A percentile compares a stretch with the other conserved stretches of the same genome.
Conservation (phyloP, 1,139 yeast genomes). For the Yarrowia galli region DNA sequence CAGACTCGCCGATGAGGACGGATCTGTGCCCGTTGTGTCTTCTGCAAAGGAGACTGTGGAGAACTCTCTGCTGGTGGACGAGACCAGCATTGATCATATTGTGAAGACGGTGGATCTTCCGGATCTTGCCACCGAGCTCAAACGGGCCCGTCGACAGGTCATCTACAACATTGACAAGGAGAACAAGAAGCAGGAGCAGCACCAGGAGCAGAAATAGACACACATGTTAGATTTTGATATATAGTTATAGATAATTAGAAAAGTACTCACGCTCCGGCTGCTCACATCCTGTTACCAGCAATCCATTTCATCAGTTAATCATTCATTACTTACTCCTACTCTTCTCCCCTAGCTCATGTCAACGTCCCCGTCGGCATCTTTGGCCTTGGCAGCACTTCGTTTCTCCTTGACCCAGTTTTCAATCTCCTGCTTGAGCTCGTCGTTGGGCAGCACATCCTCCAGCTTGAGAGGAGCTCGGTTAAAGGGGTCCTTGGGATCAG, state of each 20-base stretch:
- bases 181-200: not conserved
- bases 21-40: not conserved
- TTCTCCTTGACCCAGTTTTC: conserved; percentile 24
- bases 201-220: not conserved
- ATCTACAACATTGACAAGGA: conserved; percentile 21
- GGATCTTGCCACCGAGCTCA: conserved; percentile 27
- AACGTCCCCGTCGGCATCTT: conserved; percentile 26
- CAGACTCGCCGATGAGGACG: not conserved
- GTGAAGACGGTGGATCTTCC: conserved; percentile 27
- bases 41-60: not conserved
- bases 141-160: conserved; percentile 34
- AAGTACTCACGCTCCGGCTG: too few relatives aligned
- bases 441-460: conserved; percentile 82
- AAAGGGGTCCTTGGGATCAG: conserved; percentile 97
- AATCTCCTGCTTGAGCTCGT: conserved; percentile 69
- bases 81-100: conserved; percentile 23
- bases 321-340: not conserved
- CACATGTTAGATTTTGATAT: not conserved
- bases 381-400: conserved; percentile 7
- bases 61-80: conserved; percentile 10
- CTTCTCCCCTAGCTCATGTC: conserved; percentile 1
- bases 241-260: conserved; percentile 4
- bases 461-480: conserved; percentile 88
- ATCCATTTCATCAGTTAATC: too few relatives aligned
- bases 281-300: too few relatives aligned